These are phyloP conservation scores for Botryotinia convoluta DNA, from an alignment of 2,329 filamentous ascomycete genomes.

Conservation along the genomic window DNA sequence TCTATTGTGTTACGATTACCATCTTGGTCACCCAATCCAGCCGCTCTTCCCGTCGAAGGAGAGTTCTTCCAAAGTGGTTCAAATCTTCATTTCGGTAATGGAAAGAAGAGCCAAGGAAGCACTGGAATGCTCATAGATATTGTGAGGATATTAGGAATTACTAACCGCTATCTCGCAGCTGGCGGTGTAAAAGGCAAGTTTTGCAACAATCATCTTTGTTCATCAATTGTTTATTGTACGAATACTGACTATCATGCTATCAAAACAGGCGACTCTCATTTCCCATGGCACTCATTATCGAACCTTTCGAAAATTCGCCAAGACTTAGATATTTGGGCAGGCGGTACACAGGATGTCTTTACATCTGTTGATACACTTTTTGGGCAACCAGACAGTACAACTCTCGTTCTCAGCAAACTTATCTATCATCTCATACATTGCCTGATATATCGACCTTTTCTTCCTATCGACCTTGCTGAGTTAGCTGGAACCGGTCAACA, in stretches of 20 bases:
- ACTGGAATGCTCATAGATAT: constrained; percentile 83
- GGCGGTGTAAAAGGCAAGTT: constrained; percentile 67
- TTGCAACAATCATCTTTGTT: neutral
- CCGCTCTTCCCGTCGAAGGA: constrained; percentile 65
- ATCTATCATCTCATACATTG: constrained; percentile 87
- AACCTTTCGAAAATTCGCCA: constrained; percentile 83
- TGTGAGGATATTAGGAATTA: constrained; percentile 75
- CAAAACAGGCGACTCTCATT: constrained; percentile 70
- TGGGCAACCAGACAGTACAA: constrained; percentile 73
- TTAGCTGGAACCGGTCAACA: constrained; percentile 78
- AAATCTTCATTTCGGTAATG: constrained; percentile 67
- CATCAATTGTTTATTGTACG: neutral
- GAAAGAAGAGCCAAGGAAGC: constrained; percentile 70
- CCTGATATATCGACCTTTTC: constrained; percentile 80
- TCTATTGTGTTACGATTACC: constrained; percentile 73
- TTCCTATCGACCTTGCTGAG: constrained; percentile 80
- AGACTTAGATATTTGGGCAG: constrained; percentile 81
- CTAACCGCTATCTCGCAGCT: constrained; percentile 78
- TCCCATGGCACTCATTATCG: constrained; percentile 85
- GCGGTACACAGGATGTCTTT: constrained; percentile 76
- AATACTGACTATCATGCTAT: constrained; percentile 15
- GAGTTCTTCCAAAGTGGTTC: constrained; percentile 78
- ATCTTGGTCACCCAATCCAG: constrained; percentile 64
- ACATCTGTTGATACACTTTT: constrained; percentile 73
- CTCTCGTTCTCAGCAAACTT: constrained; percentile 77